A percentile compares a stretch with the other conserved stretches of the same genome.
phyloP scores from a whole-genome alignment of 257 asterid species.

The Eucommia ulmoides region DNA sequence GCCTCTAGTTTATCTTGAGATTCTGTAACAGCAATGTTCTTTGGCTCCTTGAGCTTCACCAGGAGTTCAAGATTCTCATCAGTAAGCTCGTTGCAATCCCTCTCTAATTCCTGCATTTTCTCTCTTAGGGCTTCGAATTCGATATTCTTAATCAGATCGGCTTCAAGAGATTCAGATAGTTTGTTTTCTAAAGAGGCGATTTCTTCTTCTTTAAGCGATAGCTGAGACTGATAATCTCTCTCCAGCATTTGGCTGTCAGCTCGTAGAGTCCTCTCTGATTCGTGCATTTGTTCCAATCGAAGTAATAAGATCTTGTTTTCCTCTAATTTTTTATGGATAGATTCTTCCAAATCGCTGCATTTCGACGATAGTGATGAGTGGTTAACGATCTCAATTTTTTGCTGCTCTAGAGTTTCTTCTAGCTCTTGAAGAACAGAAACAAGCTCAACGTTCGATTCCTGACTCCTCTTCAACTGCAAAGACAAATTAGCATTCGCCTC shows the following conservation, averaged over 20 bases:
- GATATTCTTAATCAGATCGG: conserved; percentile 27
- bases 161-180: conserved; percentile 11
- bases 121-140: conserved; percentile 45
- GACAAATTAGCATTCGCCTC: conserved; percentile 44
- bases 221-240: conserved; percentile 22
- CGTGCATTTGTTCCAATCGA: conserved; percentile 26
- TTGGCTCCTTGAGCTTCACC: conserved; percentile 59
- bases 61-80: conserved; percentile 77
- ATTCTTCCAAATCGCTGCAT: conserved; percentile 14
- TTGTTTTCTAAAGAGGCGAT: conserved; percentile 29
- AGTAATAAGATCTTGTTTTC: conserved; percentile 20
- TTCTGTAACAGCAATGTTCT: conserved; percentile 24
- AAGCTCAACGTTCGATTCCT: conserved; percentile 80
- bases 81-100: conserved; percentile 73
- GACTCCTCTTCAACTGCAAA: conserved; percentile 57
- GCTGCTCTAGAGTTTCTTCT: conserved; percentile 63
- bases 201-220: conserved; percentile 41
- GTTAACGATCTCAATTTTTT: conserved; percentile 57
- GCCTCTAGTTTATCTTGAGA: conserved; percentile 17
- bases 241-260: conserved; percentile 30
- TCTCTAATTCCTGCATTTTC: conserved; percentile 63
- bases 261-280: conserved; percentile 38
- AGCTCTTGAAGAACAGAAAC: conserved; percentile 82
- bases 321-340: conserved; percentile 17
- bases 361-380: conserved; percentile 31